Base-by-base conservation (phyloP, 2,329 filamentous ascomycete species). In the Aspergillus sp. region DNA sequence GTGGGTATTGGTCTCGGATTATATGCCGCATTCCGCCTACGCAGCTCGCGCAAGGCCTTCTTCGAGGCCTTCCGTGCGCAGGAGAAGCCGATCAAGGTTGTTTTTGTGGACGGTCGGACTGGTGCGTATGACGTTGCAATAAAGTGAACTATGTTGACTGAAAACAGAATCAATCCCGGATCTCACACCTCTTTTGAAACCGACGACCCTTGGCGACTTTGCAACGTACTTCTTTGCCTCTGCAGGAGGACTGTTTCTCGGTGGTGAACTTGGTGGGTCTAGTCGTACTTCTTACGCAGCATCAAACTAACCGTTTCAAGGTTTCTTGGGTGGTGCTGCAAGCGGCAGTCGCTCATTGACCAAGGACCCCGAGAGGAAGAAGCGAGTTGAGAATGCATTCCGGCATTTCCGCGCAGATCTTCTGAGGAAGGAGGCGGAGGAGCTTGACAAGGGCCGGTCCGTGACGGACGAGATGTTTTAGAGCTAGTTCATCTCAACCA, bases 171-270 rank as follows among this genome's bases (percentile, higher is more conserved):
- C 82, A 0, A 77, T 91, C 1, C 88, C 89, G 0, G 87, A 91
- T 66, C 76, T 90, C 41, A 85, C 84, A 0, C 81, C 81, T 0
- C 69, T 86, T 43, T 66, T 90, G 46, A 81, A 83, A 49, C 88
- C 88, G 0, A 85, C 84, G 2, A 79, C 79, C 0, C 69, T 84
- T 53, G 87, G 87, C 15, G 88, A 91, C 64, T 71, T 87, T 30
- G 84, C 85, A 3, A 85, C 88, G 0, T 89, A 88, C 69, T 83
- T 84, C 63, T 84, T 90, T 69, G 87, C 89, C 51, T 83, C 83
- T 0, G 70, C 84, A 0, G 87, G 86, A 15, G 87, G 88, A 0
- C 71, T 89, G 5, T 87, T 91, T 63, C 65, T 91, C 6, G 87
- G 87, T 7, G 88, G 88, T 7, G 88, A 91, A 76, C 75, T 82